Evolutionary conservation across 768 basidiomycete genomes (phyloP).

Genomic region (Mycena belliarum): DNA sequence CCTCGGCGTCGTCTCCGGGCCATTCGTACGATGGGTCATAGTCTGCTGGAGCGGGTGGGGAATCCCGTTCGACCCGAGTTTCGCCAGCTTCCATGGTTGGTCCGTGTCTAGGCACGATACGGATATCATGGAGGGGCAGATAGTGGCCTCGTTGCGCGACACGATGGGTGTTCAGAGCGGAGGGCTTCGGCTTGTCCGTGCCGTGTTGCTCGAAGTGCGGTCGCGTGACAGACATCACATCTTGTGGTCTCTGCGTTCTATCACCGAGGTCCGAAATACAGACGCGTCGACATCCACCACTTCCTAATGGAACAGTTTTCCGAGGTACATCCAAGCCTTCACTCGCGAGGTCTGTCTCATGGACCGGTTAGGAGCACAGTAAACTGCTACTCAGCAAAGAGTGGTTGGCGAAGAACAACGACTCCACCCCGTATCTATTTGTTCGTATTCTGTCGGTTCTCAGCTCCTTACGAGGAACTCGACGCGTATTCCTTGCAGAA

Average conservation of each 20-base stretch:
- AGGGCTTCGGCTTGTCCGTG: not conserved
- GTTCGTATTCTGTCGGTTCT: constrained; percentile 49
- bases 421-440: constrained; percentile 69
- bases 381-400: constrained; percentile 63
- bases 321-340: constrained; percentile 36
- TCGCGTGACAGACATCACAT: no score
- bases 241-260: no score
- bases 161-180: not conserved
- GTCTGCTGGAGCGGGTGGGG: constrained; percentile 19
- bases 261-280: constrained; percentile 12
- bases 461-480: constrained; percentile 8
- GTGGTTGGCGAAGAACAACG: constrained; percentile 73
- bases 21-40: constrained; percentile 64
- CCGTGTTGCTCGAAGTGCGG: not conserved
- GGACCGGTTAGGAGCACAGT: constrained; percentile 48
- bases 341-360: constrained; percentile 4
- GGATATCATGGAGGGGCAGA: constrained; percentile 5
- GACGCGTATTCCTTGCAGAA: constrained; percentile 47
- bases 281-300: not conserved
- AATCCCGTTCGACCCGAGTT: not conserved
- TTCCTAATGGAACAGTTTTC: constrained; percentile 48
- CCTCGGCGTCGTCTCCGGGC: constrained; percentile 41
- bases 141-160: not conserved
- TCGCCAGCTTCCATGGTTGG: constrained; percentile 7
- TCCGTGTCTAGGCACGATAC: not conserved